These are phyloP conservation scores for Medicago lupulina DNA, from an alignment of 306 rosid genomes.

Conservation along the genomic window DNA sequence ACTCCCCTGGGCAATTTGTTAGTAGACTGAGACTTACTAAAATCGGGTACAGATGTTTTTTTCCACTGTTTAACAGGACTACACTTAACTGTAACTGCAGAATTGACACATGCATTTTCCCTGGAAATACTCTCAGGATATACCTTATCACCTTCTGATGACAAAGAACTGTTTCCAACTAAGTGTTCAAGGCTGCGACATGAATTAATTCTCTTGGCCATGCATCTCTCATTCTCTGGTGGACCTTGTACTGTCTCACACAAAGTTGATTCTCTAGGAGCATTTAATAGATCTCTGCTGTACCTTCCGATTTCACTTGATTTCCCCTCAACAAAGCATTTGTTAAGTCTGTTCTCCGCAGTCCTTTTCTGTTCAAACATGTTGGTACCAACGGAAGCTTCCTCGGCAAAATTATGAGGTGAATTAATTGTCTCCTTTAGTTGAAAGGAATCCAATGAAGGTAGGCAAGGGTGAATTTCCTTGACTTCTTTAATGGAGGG, in stretches of 20 bases:
- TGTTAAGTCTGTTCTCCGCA: constrained; percentile 29
- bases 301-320: constrained; percentile 38
- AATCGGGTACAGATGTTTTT: constrained; percentile 46
- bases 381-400: constrained; percentile 41
- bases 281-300: constrained; percentile 32
- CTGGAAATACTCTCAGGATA: constrained; percentile 48
- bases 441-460: constrained; percentile 65
- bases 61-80: constrained; percentile 62
- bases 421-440: constrained; percentile 57
- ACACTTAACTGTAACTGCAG: constrained; percentile 46
- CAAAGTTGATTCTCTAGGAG: constrained; percentile 30
- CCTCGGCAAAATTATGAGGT: constrained; percentile 50
- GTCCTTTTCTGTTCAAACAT: constrained; percentile 37
- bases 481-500: constrained; percentile 40
- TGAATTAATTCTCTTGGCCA: constrained; percentile 39
- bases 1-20: constrained; percentile 54
- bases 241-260: constrained; percentile 44
- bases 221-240: constrained; percentile 41
- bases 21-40: constrained; percentile 41
- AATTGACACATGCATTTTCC: constrained; percentile 46
- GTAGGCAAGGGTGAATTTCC: constrained; percentile 50
- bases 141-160: constrained; percentile 48
- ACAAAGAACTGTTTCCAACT: constrained; percentile 48
- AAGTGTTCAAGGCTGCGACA: constrained; percentile 7
- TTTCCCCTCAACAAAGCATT: neutral